A percentile compares a stretch with the other conserved stretches of the same genome.
Conservation (phyloP, 23 red algal species). For the Gracilaria vermiculophylla region DNA sequence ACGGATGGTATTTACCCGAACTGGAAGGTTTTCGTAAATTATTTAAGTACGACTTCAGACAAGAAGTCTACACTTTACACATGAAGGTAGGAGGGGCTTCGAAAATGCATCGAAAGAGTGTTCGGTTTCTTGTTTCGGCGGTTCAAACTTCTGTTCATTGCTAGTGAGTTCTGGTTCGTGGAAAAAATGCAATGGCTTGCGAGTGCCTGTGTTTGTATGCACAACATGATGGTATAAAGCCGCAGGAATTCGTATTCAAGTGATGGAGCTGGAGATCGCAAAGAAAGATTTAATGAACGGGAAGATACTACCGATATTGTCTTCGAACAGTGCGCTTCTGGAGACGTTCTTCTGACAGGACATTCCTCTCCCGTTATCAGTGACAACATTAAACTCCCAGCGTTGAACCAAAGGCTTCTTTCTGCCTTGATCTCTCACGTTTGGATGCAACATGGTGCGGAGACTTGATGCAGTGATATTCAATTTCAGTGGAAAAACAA, state of each 20-base stretch:
- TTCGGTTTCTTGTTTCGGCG: background rate
- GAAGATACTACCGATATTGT: no score
- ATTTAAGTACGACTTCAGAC: no score
- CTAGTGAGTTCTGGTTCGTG: background rate
- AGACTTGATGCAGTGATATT: background rate
- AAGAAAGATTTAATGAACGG: no score
- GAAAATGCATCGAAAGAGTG: slow-evolving; percentile 27
- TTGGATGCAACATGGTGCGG: background rate
- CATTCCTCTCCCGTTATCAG: background rate
- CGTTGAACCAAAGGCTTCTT: background rate
- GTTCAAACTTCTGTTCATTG: background rate
- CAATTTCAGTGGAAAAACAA: no score
- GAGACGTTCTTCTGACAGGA: no score
- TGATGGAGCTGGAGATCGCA: background rate
- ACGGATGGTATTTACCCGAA: slow-evolving; percentile 12
- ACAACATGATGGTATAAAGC: slow-evolving; percentile 29
- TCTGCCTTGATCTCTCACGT: slow-evolving; percentile 14
- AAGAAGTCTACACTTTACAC: no score
- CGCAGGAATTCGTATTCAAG: background rate
- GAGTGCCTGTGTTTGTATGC: slow-evolving; percentile 24
- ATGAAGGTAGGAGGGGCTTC: background rate
- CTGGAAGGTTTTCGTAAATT: background rate
- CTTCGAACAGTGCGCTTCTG: no score
- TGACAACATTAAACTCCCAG: slow-evolving; percentile 27
- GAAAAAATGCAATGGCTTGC: slow-evolving; percentile 7